A percentile compares a stretch with the other conserved stretches of the same genome.
phyloP scores from a whole-genome alignment of 2,329 filamentous ascomycete genomes.

The Chalara sp. region DNA sequence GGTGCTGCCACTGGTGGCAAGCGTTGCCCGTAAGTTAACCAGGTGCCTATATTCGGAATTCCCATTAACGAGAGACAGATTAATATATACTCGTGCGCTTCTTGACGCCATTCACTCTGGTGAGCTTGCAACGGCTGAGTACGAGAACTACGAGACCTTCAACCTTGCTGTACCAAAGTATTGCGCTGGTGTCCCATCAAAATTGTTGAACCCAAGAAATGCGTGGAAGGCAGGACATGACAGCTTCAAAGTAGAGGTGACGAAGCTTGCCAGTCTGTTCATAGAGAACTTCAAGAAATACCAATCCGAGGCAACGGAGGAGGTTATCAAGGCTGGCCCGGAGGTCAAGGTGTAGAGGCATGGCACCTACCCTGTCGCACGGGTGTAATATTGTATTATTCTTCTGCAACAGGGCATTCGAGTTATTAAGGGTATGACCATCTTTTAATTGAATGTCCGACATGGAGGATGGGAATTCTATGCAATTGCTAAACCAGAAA shows the following conservation, averaged over 20 bases:
- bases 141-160: slow-evolving; percentile 93
- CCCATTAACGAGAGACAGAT: too few species aligned
- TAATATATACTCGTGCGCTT: slow-evolving; percentile 98
- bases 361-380: too few species aligned
- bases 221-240: slow-evolving; percentile 80
- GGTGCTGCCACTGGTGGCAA: slow-evolving; percentile 87
- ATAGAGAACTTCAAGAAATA: slow-evolving; percentile 98
- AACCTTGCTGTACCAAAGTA: slow-evolving; percentile 92
- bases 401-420: too few species aligned
- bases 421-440: too few species aligned
- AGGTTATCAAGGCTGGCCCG: slow-evolving; percentile 66
- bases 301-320: slow-evolving; percentile 71
- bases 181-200: slow-evolving; percentile 81
- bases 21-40: slow-evolving; percentile 62
- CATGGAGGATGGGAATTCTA: too few species aligned
- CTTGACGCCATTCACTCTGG: slow-evolving; percentile 97
- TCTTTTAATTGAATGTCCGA: too few species aligned
- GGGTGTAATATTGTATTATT: too few species aligned
- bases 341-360: slow-evolving; percentile 19
- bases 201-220: slow-evolving; percentile 90
- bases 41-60: background rate
- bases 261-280: slow-evolving; percentile 85
- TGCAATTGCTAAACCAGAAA: too few species aligned
- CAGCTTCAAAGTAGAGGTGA: slow-evolving; percentile 81
- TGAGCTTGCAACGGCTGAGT: slow-evolving; percentile 87